A percentile compares a stretch with the other conserved stretches of the same genome.
These are phyloP conservation scores for Pilaira anomala DNA, from an alignment of 192 early-diverging fungal genomes.

Conservation along the genomic window DNA sequence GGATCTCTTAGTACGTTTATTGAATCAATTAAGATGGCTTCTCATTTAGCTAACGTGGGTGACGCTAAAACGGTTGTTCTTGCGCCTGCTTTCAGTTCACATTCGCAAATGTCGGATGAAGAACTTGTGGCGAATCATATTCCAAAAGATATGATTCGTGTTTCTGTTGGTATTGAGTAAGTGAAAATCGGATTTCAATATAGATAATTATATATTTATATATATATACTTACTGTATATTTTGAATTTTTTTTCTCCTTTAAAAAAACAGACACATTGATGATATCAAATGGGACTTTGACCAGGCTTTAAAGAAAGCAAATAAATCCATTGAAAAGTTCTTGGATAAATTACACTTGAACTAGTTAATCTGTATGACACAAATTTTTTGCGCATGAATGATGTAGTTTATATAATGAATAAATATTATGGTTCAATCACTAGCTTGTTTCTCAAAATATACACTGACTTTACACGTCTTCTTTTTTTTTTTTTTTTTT, in stretches of 20 bases:
- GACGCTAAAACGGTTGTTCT: slow-evolving; percentile 87
- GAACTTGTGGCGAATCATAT: slow-evolving; percentile 76
- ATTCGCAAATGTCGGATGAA: slow-evolving; percentile 78
- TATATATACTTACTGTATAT: neutral
- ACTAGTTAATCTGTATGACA: too few species aligned
- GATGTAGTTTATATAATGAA: too few species aligned
- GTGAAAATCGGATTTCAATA: slow-evolving; percentile 8
- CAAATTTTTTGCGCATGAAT: too few species aligned
- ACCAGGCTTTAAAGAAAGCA: slow-evolving; percentile 41
- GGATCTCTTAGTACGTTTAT: slow-evolving; percentile 59
- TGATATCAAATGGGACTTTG: slow-evolving; percentile 66
- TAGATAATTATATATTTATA: neutral
- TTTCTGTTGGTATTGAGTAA: slow-evolving; percentile 79
- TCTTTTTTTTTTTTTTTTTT: too few species aligned
- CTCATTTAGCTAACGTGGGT: slow-evolving; percentile 90
- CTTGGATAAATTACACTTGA: neutral
- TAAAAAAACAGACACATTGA: slow-evolving; percentile 49
- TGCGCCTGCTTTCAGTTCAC: slow-evolving; percentile 79
- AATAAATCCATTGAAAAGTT: slow-evolving; percentile 1
- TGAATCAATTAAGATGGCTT: slow-evolving; percentile 69
- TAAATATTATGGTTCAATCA: too few species aligned
- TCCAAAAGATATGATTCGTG: slow-evolving; percentile 75
- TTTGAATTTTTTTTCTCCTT: neutral
- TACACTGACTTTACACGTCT: too few species aligned
- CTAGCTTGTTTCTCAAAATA: too few species aligned